These are phyloP conservation scores for Cetradonia linearis DNA, from an alignment of 495 filamentous ascomycete species.

Conservation along the genomic window DNA sequence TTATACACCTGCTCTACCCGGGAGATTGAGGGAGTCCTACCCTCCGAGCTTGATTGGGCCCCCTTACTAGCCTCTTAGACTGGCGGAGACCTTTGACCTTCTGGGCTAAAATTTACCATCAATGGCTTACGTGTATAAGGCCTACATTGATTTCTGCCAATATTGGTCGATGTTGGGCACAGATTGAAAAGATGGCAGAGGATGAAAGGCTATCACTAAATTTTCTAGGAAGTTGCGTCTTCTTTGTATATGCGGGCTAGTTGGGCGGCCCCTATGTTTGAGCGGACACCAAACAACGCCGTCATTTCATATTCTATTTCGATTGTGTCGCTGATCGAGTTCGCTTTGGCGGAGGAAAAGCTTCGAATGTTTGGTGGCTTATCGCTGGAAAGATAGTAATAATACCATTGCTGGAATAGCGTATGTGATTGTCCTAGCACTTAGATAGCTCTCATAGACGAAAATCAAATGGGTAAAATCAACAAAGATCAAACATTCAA, in stretches of 20 bases:
- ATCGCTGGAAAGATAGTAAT: neutral
- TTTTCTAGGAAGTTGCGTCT: constrained; percentile 13
- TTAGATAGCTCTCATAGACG: constrained; percentile 5
- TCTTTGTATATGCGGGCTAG: constrained; percentile 14
- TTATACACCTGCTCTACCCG: neutral
- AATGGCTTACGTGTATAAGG: constrained; percentile 1
- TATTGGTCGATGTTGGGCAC: neutral
- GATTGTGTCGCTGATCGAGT: constrained; percentile 8
- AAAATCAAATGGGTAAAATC: neutral
- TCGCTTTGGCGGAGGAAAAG: neutral
- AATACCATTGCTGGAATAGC: neutral
- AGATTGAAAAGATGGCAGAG: neutral
- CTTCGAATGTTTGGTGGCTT: constrained; percentile 1
- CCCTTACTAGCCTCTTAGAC: neutral
- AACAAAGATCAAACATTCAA: neutral
- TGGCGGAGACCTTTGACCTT: too few relatives aligned
- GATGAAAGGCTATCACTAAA: constrained; percentile 3
- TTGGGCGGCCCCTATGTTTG: constrained; percentile 11
- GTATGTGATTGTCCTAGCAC: neutral
- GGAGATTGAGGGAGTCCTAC: neutral
- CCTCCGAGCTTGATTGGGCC: neutral
- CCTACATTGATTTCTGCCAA: neutral
- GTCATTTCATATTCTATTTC: neutral
- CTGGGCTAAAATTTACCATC: neutral
- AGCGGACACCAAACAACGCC: neutral